Evolutionary conservation across 2,329 filamentous ascomycete species (phyloP), one percentile per base, ranked within the genome.

Genomic region (Plenodomus tracheiphilus): DNA sequence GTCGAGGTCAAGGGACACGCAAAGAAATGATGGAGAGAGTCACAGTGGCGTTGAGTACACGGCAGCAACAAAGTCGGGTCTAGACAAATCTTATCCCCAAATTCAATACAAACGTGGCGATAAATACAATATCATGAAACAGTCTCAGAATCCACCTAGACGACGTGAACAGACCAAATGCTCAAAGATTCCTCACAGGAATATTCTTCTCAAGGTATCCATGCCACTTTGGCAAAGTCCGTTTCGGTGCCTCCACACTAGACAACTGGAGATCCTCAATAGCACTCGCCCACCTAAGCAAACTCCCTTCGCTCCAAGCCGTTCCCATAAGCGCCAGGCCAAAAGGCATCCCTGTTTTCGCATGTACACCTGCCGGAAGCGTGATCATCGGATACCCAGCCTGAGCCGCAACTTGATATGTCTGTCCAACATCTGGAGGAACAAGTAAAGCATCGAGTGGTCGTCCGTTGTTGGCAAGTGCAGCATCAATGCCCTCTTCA

Each of bases 371-470:
- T 0, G 79, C 84, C 0, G 88, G 88, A 1, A 91, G 65, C 0
- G 87, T 89, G 42, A 91, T 77, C 64, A 88, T 79, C 0, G 87
- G 88, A 63, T 91, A 91, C 0, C 87, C 87, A 7, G 88, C 88
- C 71, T 91, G 86, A 0, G 88, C 88, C 0, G 86, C 85, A 50
- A 89, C 81, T 70, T 89, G 84, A 53, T 84, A 84, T 3, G 82
- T 81, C 66, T 88, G 85, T 0, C 80, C 87, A 2, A 87, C 84
- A 61, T 87, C 83, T 0, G 86, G 78, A 4, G 87, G 87, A 0
- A 89, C 85, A 1, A 92, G 75, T 2, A 91, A 75, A 1, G 81
- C 87, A 47, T 84, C 79, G 1, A 91, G 74, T 17, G 70, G 55
- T 2, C 68, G 65, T 3, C 73, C 74, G 18, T 76, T 69, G 55